Evolutionary conservation across 306 rosid species (phyloP).

Genomic region (Medicago ruthenica): DNA sequence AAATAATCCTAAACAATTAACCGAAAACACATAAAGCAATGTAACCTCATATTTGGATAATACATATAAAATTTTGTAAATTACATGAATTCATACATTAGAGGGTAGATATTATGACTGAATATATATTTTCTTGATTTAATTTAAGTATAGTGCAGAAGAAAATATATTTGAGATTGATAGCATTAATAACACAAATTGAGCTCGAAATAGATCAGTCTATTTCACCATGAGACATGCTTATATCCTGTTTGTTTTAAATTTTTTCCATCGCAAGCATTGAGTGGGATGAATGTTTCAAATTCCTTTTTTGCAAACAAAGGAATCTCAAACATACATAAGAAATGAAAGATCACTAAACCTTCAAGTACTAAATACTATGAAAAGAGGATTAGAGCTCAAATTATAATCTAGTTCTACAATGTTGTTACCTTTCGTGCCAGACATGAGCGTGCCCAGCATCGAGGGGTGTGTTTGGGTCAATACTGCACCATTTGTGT

Average conservation of each 20-base stretch:
- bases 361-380: background rate
- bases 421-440: slow-evolving; percentile 83
- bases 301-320: background rate
- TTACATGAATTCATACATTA: slow-evolving; percentile 13
- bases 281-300: background rate
- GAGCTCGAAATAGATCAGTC: slow-evolving; percentile 21
- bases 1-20: too few species aligned
- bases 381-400: slow-evolving; percentile 23
- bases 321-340: background rate
- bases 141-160: background rate
- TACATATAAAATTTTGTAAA: too few species aligned
- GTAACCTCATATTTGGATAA: too few species aligned
- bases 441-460: slow-evolving; percentile 96
- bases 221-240: background rate
- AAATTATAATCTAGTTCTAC: background rate
- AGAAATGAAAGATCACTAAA: background rate
- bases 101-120: background rate
- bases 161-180: slow-evolving; percentile 9
- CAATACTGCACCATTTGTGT: slow-evolving; percentile 95
- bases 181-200: background rate
- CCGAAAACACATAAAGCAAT: too few species aligned
- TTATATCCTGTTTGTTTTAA: background rate
- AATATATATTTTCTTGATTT: background rate
- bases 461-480: slow-evolving; percentile 78
- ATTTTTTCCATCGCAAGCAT: background rate